phyloP scores from a whole-genome alignment of 768 basidiomycete genomes.

The Boletus reticulatus region DNA sequence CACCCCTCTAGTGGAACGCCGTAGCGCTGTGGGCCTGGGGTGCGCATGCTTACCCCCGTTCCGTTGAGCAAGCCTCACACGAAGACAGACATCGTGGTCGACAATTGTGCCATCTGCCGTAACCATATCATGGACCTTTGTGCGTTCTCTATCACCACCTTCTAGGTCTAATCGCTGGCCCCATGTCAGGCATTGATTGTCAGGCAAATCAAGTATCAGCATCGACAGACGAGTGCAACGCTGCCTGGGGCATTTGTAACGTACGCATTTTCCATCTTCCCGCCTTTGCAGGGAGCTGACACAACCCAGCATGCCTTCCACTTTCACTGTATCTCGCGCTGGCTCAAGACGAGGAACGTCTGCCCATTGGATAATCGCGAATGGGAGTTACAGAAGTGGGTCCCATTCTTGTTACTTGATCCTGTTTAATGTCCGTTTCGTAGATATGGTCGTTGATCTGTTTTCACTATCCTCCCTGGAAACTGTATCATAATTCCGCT shows the following conservation, averaged over 20 bases:
- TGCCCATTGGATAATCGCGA: slow-evolving; percentile 95
- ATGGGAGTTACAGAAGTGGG: slow-evolving; percentile 96
- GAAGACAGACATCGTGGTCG: slow-evolving; percentile 87
- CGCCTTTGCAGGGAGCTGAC: neutral
- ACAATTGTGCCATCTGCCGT: slow-evolving; percentile 99
- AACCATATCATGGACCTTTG: slow-evolving; percentile 99
- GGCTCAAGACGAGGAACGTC: slow-evolving; percentile 97
- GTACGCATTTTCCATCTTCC: slow-evolving; percentile 37
- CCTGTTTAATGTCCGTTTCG: neutral
- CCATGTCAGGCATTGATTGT: slow-evolving; percentile 87
- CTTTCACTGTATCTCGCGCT: slow-evolving; percentile 99
- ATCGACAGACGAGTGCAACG: slow-evolving; percentile 94
- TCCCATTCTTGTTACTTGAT: slow-evolving; percentile 11
- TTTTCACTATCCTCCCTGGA: neutral
- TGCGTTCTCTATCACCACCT: slow-evolving; percentile 38
- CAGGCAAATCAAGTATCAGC: slow-evolving; percentile 99
- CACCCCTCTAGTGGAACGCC: slow-evolving; percentile 83
- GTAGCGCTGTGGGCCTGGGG: slow-evolving; percentile 99
- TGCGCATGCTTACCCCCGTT: slow-evolving; percentile 32
- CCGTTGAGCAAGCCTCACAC: slow-evolving; percentile 10
- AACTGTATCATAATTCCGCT: slow-evolving; percentile 21
- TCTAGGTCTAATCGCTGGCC: slow-evolving; percentile 3
- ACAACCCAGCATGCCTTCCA: slow-evolving; percentile 89
- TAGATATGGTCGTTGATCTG: slow-evolving; percentile 42
- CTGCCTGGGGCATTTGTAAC: slow-evolving; percentile 99